These are phyloP conservation scores for Crithidia expoeki DNA, from an alignment of 208 protist genomes.

Conservation along the genomic window DNA sequence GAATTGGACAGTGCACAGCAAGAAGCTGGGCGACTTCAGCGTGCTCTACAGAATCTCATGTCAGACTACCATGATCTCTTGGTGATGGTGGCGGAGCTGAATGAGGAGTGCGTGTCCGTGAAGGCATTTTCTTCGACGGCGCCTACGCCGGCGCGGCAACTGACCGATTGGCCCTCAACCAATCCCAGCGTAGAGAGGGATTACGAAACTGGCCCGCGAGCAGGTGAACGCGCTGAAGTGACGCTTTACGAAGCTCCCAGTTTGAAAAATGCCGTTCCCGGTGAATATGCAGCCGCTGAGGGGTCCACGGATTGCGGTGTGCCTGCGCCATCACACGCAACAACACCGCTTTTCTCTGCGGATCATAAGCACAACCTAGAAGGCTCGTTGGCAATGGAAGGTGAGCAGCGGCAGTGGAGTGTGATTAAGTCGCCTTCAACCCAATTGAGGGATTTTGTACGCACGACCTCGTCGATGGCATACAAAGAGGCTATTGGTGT, in stretches of 20 bases:
- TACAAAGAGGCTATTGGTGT: constrained; percentile 18
- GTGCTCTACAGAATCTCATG: constrained; percentile 26
- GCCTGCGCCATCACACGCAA: neutral
- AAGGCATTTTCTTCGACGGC: constrained; percentile 21
- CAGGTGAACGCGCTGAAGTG: neutral
- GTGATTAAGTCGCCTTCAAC: neutral
- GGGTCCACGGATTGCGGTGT: neutral
- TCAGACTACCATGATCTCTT: constrained; percentile 60
- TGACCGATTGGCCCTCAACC: constrained; percentile 1
- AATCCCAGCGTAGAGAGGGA: constrained; percentile 9
- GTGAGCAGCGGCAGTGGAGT: neutral
- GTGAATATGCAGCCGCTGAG: neutral
- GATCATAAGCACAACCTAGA: neutral
- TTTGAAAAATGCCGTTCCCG: neutral
- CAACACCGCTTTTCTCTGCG: too few relatives aligned
- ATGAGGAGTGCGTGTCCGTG: constrained; percentile 37
- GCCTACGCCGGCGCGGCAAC: constrained; percentile 19
- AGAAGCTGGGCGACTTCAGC: constrained; percentile 17
- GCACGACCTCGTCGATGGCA: neutral
- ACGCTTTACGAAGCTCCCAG: neutral
- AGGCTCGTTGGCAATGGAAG: neutral
- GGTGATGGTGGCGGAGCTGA: constrained; percentile 60
- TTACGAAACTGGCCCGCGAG: neutral
- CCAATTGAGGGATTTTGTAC: constrained; percentile 4
- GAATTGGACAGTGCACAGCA: constrained; percentile 11